Percentiles rank a stretch among this genome's conserved stretches.
Conservation (phyloP, 164 flowering plant genomes). For the Vitis rotundifolia region DNA sequence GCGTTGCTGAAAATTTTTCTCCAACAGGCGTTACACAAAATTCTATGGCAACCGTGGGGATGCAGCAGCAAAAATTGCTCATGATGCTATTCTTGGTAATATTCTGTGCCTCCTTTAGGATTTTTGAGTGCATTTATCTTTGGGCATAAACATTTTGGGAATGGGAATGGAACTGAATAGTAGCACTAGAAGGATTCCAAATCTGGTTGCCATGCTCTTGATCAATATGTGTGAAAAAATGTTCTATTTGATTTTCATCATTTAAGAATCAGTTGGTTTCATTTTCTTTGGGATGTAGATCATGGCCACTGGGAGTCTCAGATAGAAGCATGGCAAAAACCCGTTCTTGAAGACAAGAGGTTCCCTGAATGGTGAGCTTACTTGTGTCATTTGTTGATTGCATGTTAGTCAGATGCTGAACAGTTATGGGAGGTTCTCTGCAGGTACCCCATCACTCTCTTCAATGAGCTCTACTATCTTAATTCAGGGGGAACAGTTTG, state of each 20-base stretch:
- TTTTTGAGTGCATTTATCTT: too few relatives aligned
- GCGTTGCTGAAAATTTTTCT: constrained; percentile 6
- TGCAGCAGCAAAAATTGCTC: constrained; percentile 81
- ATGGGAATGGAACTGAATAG: too few relatives aligned
- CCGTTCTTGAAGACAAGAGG: constrained; percentile 77
- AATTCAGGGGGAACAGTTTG: constrained; percentile 91
- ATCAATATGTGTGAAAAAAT: too few relatives aligned
- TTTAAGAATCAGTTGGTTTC: too few relatives aligned
- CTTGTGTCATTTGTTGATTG: constrained; percentile 7
- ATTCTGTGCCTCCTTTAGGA: neutral
- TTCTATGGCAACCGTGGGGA: constrained; percentile 72
- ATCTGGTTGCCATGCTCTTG: too few relatives aligned
- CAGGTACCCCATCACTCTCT: constrained; percentile 86
- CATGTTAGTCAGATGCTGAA: neutral
- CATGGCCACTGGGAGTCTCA: constrained; percentile 77
- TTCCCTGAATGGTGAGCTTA: constrained; percentile 84
- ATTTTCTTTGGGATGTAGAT: constrained; percentile 36
- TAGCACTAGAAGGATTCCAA: too few relatives aligned
- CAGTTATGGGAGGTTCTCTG: constrained; percentile 14
- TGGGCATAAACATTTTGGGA: too few relatives aligned
- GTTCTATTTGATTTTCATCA: too few relatives aligned
- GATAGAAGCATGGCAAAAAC: constrained; percentile 87
- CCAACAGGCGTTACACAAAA: constrained; percentile 85
- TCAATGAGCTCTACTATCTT: constrained; percentile 91
- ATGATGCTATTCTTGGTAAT: constrained; percentile 85